Percentiles rank a stretch among this genome's conserved stretches.
These are phyloP conservation scores for Exutisphaerella laricina DNA, from an alignment of 2,329 filamentous ascomycete species.

Conservation along the genomic window DNA sequence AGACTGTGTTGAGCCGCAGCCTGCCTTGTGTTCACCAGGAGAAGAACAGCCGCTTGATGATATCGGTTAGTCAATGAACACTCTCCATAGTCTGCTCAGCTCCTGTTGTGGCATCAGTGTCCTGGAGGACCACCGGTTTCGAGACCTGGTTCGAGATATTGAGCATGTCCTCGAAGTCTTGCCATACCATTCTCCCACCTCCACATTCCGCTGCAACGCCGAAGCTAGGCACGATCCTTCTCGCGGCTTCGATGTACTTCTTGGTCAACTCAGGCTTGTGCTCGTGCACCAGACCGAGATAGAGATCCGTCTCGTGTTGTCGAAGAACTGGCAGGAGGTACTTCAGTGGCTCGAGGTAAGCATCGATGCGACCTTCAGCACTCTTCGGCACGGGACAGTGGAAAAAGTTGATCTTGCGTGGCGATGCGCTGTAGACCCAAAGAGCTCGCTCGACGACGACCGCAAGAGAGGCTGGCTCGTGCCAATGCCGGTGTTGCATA, in stretches of 20 bases:
- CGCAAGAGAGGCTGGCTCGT: slow-evolving; percentile 38
- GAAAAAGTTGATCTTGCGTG: slow-evolving; percentile 37
- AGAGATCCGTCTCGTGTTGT: slow-evolving; percentile 34
- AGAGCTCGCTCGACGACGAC: slow-evolving; percentile 36
- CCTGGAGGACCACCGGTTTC: slow-evolving; percentile 5
- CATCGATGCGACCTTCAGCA: slow-evolving; percentile 21
- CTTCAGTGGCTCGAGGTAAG: slow-evolving; percentile 38
- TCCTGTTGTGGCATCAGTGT: not conserved
- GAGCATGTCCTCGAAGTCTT: slow-evolving; percentile 28
- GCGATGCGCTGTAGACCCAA: slow-evolving; percentile 25
- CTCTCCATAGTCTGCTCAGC: too few species aligned
- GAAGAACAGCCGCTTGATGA: too few species aligned
- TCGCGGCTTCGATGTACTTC: slow-evolving; percentile 36
- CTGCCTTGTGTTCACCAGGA: too few species aligned
- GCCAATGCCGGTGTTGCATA: slow-evolving; percentile 40
- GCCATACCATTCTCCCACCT: slow-evolving; percentile 33
- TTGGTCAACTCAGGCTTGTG: slow-evolving; percentile 37
- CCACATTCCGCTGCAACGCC: slow-evolving; percentile 43
- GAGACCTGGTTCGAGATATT: slow-evolving; percentile 20
- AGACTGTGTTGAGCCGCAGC: too few species aligned
- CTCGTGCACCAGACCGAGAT: slow-evolving; percentile 39
- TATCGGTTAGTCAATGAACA: too few species aligned
- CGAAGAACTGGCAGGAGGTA: slow-evolving; percentile 27
- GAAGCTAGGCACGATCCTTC: slow-evolving; percentile 31
- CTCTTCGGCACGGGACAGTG: slow-evolving; percentile 43